phyloP scores from a whole-genome alignment of 1,284 basidiomycete species.

The Polyporus tsugae region DNA sequence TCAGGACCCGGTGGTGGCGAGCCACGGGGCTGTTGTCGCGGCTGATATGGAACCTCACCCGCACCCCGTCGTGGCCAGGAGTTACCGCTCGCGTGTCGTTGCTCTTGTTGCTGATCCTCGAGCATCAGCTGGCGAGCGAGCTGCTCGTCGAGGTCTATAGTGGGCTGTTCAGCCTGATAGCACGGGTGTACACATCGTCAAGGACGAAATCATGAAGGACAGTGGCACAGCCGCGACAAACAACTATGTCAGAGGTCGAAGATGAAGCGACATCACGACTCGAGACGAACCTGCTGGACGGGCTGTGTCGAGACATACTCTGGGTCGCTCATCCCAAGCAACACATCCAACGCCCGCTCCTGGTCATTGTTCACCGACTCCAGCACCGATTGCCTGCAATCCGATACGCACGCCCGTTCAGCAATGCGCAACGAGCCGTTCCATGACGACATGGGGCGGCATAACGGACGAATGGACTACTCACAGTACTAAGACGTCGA shows the following conservation, averaged over 20 bases:
- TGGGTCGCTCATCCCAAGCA: slow-evolving; percentile 85
- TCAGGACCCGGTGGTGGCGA: background rate
- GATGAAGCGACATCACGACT: background rate
- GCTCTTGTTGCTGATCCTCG: slow-evolving; percentile 63
- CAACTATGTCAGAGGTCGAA: background rate
- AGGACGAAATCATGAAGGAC: background rate
- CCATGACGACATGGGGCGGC: background rate
- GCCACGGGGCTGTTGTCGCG: slow-evolving; percentile 32
- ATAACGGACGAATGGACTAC: slow-evolving; percentile 37
- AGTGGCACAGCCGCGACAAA: background rate
- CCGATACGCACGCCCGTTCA: background rate
- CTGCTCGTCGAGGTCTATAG: slow-evolving; percentile 72
- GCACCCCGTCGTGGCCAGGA: slow-evolving; percentile 37
- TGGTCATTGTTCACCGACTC: slow-evolving; percentile 72
- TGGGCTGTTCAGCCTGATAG: slow-evolving; percentile 20
- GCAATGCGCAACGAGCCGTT: background rate
- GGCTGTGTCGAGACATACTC: slow-evolving; percentile 56
- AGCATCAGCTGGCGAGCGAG: slow-evolving; percentile 73
- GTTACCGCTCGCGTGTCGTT: slow-evolving; percentile 36
- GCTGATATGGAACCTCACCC: slow-evolving; percentile 35
- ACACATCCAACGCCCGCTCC: slow-evolving; percentile 73
- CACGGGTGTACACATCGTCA: background rate
- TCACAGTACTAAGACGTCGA: slow-evolving; percentile 73
- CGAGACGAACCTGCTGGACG: slow-evolving; percentile 36
- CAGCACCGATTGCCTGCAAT: slow-evolving; percentile 65